Evolutionary conservation across 2,329 filamentous ascomycete genomes (phyloP).

Genomic region (Pyrenochaeta sp.): DNA sequence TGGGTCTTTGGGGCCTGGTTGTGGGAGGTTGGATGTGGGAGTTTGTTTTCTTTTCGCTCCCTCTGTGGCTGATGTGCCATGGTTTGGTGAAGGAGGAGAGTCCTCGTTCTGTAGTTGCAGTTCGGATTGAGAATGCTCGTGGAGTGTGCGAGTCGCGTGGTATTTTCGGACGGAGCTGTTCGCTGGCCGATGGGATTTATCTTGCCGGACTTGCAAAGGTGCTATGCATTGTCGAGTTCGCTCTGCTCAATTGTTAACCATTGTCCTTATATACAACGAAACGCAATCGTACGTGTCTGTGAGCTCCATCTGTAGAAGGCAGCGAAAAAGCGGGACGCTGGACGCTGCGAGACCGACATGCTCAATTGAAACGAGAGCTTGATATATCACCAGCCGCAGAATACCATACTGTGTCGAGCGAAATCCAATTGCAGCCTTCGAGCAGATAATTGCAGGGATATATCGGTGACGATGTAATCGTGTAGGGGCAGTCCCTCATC

Average conservation of each 20-base stretch:
- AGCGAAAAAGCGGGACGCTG: conserved; percentile 50
- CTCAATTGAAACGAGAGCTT: neutral
- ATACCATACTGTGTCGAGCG: too few species aligned
- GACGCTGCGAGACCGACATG: conserved; percentile 31
- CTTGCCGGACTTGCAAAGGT: neutral
- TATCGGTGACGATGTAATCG: conserved; percentile 12
- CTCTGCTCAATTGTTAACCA: conserved; percentile 18
- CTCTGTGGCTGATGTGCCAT: too few species aligned
- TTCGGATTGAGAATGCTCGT: conserved; percentile 11
- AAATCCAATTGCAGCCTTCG: too few species aligned
- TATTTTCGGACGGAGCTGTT: conserved; percentile 12
- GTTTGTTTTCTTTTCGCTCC: too few species aligned
- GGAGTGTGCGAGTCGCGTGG: conserved; percentile 17
- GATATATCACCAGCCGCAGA: too few species aligned
- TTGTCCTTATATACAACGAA: neutral
- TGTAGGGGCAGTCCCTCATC: too few species aligned
- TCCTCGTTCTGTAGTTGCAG: conserved; percentile 6
- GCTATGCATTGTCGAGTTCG: conserved; percentile 8
- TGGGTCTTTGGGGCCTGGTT: neutral
- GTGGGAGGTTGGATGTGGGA: too few species aligned
- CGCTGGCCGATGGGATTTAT: conserved; percentile 1
- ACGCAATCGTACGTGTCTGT: conserved; percentile 30
- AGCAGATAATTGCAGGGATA: too few species aligned
- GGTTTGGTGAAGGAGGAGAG: neutral
- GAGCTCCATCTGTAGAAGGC: conserved; percentile 54